Evolutionary conservation across 192 early-diverging fungal genomes (phyloP).

Genomic region (Phycomyces blakesleeanus): DNA sequence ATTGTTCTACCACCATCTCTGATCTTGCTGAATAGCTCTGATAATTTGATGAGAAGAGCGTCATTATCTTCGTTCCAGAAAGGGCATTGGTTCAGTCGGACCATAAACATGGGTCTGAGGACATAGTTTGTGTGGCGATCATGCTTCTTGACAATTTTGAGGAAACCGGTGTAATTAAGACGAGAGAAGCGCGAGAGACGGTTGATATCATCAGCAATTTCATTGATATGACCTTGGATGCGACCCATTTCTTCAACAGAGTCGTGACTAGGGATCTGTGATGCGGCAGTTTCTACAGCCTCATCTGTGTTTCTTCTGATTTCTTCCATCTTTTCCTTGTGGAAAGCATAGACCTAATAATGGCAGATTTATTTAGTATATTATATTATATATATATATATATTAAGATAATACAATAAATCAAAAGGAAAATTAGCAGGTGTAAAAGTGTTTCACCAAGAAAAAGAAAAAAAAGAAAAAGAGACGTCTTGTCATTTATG

Average conservation of each 20-base stretch:
- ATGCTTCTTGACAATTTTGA: slow-evolving; percentile 98
- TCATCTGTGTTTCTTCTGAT: slow-evolving; percentile 66
- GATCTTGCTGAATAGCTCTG: slow-evolving; percentile 69
- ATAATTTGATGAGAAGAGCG: slow-evolving; percentile 77
- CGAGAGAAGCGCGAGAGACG: slow-evolving; percentile 72
- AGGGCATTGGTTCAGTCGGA: slow-evolving; percentile 76
- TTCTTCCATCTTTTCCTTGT: slow-evolving; percentile 70
- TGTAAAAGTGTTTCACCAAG: neutral
- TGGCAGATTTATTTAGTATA: too few species aligned
- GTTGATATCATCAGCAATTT: slow-evolving; percentile 74
- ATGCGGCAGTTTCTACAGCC: slow-evolving; percentile 53
- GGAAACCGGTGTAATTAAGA: slow-evolving; percentile 80
- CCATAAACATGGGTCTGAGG: slow-evolving; percentile 74
- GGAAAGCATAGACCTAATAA: slow-evolving; percentile 69
- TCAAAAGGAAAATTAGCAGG: too few species aligned
- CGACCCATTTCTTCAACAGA: slow-evolving; percentile 40
- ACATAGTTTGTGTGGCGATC: slow-evolving; percentile 84
- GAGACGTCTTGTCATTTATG: neutral
- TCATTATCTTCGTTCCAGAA: slow-evolving; percentile 89
- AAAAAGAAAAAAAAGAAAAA: slow-evolving; percentile 6
- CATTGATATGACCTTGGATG: slow-evolving; percentile 62
- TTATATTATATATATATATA: neutral
- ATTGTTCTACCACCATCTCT: slow-evolving; percentile 45
- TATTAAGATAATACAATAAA: too few species aligned
- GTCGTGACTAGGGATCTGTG: slow-evolving; percentile 49